Base-by-base conservation (phyloP, 805 yeast genomes). In the Kazachstania psychrophila region DNA sequence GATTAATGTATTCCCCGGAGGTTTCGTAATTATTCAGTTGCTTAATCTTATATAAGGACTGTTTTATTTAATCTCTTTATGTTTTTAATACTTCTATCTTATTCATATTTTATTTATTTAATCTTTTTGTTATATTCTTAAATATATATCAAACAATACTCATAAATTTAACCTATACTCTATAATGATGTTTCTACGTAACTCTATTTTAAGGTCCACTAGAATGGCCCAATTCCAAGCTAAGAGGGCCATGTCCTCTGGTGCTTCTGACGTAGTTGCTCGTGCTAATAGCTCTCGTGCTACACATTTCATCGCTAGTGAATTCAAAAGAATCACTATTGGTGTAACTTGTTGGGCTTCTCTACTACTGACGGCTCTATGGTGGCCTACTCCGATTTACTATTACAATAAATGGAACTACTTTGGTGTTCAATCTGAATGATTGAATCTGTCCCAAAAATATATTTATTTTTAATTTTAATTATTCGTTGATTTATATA, bases 381-480 rank as follows among this genome's bases (percentile, higher is more conserved):
- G 52, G 14, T 58, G 62, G 61, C 58, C 58, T 34, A 44, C 37
- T 18, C 40, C 47, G 17, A 34, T 47, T 13, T 37, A 33, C 18
- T 25, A 28, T 6, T 32, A 39, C 13, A 32, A 34, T n/a, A 38
- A 33, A 6, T 25, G 23, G 8, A 39, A 34, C 16, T 20, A 26
- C 17, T 32, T 23, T 9, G 35, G 35, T 17, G 10, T n/a, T n/a
- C n/a, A n/a, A n/a, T n/a, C n/a, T n/a, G n/a, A n/a, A n/a, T n/a
- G n/a, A n/a, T n/a, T n/a, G n/a, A n/a, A 24, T 22, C 23, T 22
- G 23, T 22, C 10, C 23, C n/a, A n/a, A n/a, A n/a, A n/a, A n/a
- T n/a, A n/a, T n/a, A n/a, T n/a, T n/a, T n/a, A n/a, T n/a, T n/a
- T n/a, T n/a, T n/a, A n/a, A n/a, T n/a, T n/a, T n/a, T n/a, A n/a